phyloP scores from a whole-genome alignment of 2,329 filamentous ascomycete species.

The Neodidymelliopsis sp. region DNA sequence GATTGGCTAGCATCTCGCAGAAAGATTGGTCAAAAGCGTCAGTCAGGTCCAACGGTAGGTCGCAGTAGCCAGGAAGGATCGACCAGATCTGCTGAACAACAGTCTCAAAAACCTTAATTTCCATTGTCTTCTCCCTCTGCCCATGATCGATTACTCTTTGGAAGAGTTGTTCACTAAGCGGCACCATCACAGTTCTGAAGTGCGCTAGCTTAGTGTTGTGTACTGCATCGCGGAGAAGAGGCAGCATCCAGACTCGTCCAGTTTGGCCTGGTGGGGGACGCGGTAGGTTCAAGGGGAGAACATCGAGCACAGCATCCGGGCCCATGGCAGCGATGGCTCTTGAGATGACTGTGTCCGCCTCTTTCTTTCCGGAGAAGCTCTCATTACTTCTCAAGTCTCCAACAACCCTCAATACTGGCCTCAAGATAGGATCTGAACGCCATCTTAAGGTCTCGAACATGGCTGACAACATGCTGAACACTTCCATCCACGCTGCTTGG shows the following conservation, averaged over 20 bases:
- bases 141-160: constrained; percentile 87
- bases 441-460: constrained; percentile 89
- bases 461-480: constrained; percentile 85
- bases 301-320: constrained; percentile 79
- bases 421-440: constrained; percentile 80
- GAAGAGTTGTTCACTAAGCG: constrained; percentile 88
- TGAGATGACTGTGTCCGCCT: constrained; percentile 89
- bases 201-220: constrained; percentile 87
- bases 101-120: constrained; percentile 97
- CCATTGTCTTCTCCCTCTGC: constrained; percentile 85
- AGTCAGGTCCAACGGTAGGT: constrained; percentile 77
- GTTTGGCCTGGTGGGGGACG: constrained; percentile 78
- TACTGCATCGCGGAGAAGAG: constrained; percentile 86
- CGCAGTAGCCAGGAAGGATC: constrained; percentile 91
- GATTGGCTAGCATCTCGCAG: constrained; percentile 87
- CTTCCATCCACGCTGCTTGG: constrained; percentile 92
- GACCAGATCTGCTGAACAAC: constrained; percentile 96
- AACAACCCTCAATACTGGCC: constrained; percentile 76
- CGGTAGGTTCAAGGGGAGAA: constrained; percentile 85
- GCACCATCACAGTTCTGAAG: constrained; percentile 86
- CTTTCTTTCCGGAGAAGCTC: constrained; percentile 91
- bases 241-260: constrained; percentile 93
- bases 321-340: constrained; percentile 91
- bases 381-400: constrained; percentile 89
- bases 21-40: constrained; percentile 84